These are phyloP conservation scores for Pichia nakasei DNA, from an alignment of 805 yeast genomes.

Conservation along the genomic window DNA sequence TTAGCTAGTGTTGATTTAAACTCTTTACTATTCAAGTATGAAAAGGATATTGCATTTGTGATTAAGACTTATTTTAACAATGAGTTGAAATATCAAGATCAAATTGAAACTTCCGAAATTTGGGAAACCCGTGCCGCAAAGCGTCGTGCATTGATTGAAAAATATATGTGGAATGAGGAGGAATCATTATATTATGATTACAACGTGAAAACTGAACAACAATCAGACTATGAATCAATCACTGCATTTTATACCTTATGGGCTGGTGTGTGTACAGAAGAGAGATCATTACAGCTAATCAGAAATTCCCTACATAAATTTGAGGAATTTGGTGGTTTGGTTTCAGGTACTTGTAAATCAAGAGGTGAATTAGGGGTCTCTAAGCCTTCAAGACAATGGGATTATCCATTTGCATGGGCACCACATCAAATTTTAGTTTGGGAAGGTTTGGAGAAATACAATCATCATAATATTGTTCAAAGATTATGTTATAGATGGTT, in stretches of 20 bases:
- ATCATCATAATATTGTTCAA: conserved; percentile 50
- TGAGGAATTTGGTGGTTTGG: conserved; percentile 85
- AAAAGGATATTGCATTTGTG: conserved; percentile 65
- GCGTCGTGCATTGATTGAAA: conserved; percentile 49
- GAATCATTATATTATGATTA: conserved; percentile 79
- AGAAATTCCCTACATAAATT: conserved; percentile 51
- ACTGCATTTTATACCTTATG: conserved; percentile 91
- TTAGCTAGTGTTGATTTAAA: conserved; percentile 88
- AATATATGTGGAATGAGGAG: conserved; percentile 77
- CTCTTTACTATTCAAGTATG: conserved; percentile 81
- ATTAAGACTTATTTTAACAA: conserved; percentile 51
- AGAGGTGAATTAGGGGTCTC: conserved; percentile 62
- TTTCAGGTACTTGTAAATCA: conserved; percentile 68
- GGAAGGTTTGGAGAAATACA: conserved; percentile 75
- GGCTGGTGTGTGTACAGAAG: conserved; percentile 59
- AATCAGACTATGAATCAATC: conserved; percentile 69
- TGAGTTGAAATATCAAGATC: conserved; percentile 33
- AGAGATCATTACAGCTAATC: conserved; percentile 62
- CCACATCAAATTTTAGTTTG: conserved; percentile 95
- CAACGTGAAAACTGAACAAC: conserved; percentile 47
- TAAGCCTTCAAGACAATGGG: conserved; percentile 95
- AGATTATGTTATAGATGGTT: conserved; percentile 83
- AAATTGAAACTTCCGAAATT: conserved; percentile 33
- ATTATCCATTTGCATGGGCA: conserved; percentile 97
- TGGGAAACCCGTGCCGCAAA: conserved; percentile 56